Evolutionary conservation across 2,329 filamentous ascomycete genomes (phyloP).

Genomic region (Pleomassaria siparia): DNA sequence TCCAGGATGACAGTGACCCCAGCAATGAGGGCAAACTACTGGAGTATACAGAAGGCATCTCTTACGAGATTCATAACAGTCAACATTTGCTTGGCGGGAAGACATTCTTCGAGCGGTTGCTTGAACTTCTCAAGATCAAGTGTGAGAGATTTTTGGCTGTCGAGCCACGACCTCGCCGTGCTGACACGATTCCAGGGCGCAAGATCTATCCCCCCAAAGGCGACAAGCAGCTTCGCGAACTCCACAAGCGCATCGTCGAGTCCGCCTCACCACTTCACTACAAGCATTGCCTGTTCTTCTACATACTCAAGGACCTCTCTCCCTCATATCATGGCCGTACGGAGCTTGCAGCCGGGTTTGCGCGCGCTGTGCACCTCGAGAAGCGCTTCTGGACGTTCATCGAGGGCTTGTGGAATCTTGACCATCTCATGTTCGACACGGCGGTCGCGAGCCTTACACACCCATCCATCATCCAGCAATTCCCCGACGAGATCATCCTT

Average conservation of each 20-base stretch:
- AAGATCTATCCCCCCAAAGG: constrained; percentile 75
- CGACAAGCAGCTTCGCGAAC: constrained; percentile 65
- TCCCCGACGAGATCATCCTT: constrained; percentile 78
- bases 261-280: constrained; percentile 68
- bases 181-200: constrained; percentile 45
- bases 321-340: constrained; percentile 49
- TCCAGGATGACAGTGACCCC: constrained; percentile 40
- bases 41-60: constrained; percentile 26
- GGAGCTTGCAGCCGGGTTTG: constrained; percentile 60
- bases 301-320: constrained; percentile 76
- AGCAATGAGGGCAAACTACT: background rate
- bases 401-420: constrained; percentile 79
- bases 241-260: constrained; percentile 70
- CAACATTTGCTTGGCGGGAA: constrained; percentile 68
- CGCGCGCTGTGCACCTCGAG: constrained; percentile 65
- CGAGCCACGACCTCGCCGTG: background rate
- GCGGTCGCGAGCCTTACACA: constrained; percentile 78
- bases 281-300: constrained; percentile 82
- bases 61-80: constrained; percentile 64
- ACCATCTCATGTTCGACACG: constrained; percentile 64
- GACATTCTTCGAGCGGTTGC: constrained; percentile 78
- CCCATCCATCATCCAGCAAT: constrained; percentile 77
- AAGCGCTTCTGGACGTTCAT: constrained; percentile 78
- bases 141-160: constrained; percentile 50
- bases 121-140: constrained; percentile 70